Conservation (phyloP, 495 filamentous ascomycete species). For the Aspergillus bertholletiae region DNA sequence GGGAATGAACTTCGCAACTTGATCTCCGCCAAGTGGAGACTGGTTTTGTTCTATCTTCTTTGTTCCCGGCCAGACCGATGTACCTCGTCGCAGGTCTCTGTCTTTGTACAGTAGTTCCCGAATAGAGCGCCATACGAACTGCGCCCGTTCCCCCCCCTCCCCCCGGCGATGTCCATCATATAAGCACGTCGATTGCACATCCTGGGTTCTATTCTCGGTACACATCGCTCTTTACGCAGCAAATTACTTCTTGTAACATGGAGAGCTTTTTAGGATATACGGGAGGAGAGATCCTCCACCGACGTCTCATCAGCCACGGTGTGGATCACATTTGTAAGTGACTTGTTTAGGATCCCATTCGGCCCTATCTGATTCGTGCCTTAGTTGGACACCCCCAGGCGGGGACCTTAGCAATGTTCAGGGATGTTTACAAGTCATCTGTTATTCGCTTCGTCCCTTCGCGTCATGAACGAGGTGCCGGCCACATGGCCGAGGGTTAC, state of each 20-base stretch:
- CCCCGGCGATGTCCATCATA: background rate
- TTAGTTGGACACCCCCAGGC: background rate
- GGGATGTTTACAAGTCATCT: slow-evolving; percentile 15
- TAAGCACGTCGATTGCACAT: background rate
- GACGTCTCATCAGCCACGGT: background rate
- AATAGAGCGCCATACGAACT: too few species aligned
- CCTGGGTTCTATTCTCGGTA: background rate
- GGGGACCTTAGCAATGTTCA: background rate
- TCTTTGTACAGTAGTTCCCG: background rate
- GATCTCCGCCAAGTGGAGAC: too few species aligned
- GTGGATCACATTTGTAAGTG: slow-evolving; percentile 6
- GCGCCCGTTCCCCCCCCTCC: too few species aligned
- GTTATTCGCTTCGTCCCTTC: slow-evolving; percentile 63
- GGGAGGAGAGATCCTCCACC: slow-evolving; percentile 6
- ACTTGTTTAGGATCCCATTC: too few species aligned
- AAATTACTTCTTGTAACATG: background rate
- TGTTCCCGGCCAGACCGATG: too few species aligned
- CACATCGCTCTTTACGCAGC: background rate
- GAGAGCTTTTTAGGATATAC: background rate
- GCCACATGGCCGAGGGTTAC: slow-evolving; percentile 66
- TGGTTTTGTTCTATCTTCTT: too few species aligned
- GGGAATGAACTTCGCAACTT: too few species aligned
- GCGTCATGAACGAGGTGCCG: slow-evolving; percentile 61
- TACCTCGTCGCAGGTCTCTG: background rate
- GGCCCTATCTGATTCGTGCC: background rate